phyloP scores from a whole-genome alignment of 306 rosid genomes.

The Trifolium repens region DNA sequence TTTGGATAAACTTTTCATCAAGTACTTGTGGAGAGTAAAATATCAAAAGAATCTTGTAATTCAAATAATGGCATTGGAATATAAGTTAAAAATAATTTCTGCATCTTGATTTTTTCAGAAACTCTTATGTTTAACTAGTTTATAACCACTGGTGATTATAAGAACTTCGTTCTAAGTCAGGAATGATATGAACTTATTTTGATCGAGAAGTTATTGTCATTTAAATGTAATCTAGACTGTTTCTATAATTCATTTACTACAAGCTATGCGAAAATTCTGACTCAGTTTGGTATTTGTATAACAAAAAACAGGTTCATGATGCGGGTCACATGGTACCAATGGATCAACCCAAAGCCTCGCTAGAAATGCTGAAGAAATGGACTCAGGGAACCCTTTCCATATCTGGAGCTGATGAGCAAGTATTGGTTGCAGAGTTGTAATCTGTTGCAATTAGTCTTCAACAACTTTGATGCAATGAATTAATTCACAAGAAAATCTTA shows the following conservation, averaged over 20 bases:
- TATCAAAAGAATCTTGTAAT: not conserved
- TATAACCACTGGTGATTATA: not conserved
- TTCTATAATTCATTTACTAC: slow-evolving; percentile 10
- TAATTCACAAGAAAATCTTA: too few species aligned
- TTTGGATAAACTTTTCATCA: slow-evolving; percentile 17
- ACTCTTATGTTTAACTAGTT: not conserved
- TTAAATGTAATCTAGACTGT: slow-evolving; percentile 11
- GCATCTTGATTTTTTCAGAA: not conserved
- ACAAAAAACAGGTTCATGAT: slow-evolving; percentile 74
- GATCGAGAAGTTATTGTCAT: not conserved
- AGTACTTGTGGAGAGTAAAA: not conserved
- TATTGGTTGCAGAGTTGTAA: slow-evolving; percentile 69
- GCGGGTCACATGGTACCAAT: slow-evolving; percentile 99
- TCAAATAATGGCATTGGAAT: not conserved
- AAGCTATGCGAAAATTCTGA: slow-evolving; percentile 32
- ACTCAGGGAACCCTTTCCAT: slow-evolving; percentile 70
- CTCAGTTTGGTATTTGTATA: slow-evolving; percentile 18
- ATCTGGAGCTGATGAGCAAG: slow-evolving; percentile 42
- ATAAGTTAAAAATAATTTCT: not conserved
- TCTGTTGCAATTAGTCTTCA: slow-evolving; percentile 25
- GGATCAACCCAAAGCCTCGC: slow-evolving; percentile 97
- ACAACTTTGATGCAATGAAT: not conserved
- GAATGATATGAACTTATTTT: not conserved
- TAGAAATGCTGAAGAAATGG: slow-evolving; percentile 94
- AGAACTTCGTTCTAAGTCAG: not conserved